Evolutionary conservation across 108 stramenopile genomes (phyloP).

Genomic region (Tribonema minus): DNA sequence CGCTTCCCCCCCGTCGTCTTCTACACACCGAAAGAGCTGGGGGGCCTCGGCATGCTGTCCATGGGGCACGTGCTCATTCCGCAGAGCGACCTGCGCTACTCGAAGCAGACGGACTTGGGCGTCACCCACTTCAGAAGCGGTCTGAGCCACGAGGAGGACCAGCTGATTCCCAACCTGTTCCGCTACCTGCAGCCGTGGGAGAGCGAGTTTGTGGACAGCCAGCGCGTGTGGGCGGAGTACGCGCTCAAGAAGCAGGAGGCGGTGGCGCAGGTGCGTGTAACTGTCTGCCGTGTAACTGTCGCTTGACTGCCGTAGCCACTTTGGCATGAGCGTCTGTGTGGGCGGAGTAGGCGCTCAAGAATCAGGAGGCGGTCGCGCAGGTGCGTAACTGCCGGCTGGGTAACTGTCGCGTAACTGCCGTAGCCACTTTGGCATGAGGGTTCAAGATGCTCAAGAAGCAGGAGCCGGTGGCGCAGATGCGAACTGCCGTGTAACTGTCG

Average conservation of each 20-base stretch:
- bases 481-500: no score
- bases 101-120: slow-evolving; percentile 95
- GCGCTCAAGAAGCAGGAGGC: slow-evolving; percentile 99
- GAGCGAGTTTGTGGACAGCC: slow-evolving; percentile 96
- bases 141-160: slow-evolving; percentile 95
- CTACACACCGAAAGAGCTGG: slow-evolving; percentile 90
- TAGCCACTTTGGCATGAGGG: no score
- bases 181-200: slow-evolving; percentile 99
- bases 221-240: slow-evolving; percentile 99
- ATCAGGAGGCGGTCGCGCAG: slow-evolving; percentile 88
- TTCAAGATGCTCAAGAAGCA: slow-evolving; percentile 98
- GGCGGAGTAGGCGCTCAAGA: slow-evolving; percentile 98
- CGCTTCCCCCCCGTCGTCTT: slow-evolving; percentile 65
- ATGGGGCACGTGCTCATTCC: slow-evolving; percentile 99
- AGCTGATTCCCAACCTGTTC: slow-evolving; percentile 96
- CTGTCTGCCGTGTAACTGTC: no score
- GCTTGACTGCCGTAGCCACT: no score
- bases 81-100: slow-evolving; percentile 95
- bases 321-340: no score
- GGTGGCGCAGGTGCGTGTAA: no score
- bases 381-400: slow-evolving; percentile 97
- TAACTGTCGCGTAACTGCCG: no score
- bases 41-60: slow-evolving; percentile 96
- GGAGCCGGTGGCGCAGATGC: slow-evolving; percentile 76
- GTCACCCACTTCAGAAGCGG: slow-evolving; percentile 98